A percentile compares a stretch with the other conserved stretches of the same genome.
These are phyloP conservation scores for Alternaria rosae DNA, from an alignment of 2,329 filamentous ascomycete genomes.

Conservation along the genomic window DNA sequence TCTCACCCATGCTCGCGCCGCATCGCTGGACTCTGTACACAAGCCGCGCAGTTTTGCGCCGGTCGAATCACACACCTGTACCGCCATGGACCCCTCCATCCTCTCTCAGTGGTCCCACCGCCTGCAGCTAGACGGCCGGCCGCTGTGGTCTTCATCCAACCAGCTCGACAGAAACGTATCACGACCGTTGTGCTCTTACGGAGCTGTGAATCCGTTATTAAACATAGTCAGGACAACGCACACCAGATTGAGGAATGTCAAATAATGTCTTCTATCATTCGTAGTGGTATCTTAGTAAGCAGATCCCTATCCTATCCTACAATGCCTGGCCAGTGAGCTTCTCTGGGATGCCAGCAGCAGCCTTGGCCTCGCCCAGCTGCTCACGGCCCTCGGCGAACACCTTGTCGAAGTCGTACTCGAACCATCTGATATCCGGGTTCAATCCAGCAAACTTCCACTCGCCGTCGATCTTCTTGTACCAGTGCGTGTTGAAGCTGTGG, in stretches of 20 bases:
- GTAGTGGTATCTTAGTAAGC: constrained; percentile 1
- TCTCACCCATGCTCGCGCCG: not conserved
- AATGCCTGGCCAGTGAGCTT: constrained; percentile 8
- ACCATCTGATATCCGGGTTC: constrained; percentile 62
- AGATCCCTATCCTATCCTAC: not conserved
- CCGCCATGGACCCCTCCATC: constrained; percentile 1
- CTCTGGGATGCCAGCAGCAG: constrained; percentile 50
- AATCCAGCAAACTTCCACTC: constrained; percentile 67
- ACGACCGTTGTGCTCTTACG: constrained; percentile 2
- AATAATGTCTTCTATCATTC: not conserved
- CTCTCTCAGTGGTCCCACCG: constrained; percentile 9
- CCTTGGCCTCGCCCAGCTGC: constrained; percentile 53
- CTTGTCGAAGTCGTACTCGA: constrained; percentile 64
- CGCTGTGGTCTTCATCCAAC: constrained; percentile 1
- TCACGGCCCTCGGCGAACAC: constrained; percentile 60
- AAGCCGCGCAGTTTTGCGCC: constrained; percentile 2
- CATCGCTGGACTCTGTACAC: not conserved
- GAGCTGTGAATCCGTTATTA: not conserved
- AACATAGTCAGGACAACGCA: not conserved
- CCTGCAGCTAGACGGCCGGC: constrained; percentile 8
- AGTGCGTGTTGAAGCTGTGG: constrained; percentile 62
- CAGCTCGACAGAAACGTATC: not conserved
- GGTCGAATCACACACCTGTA: constrained; percentile 10
- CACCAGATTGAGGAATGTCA: not conserved
- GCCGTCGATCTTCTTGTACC: constrained; percentile 65